phyloP scores from a whole-genome alignment of 176 grass and related monocot species.

The Eragrostis curvula region DNA sequence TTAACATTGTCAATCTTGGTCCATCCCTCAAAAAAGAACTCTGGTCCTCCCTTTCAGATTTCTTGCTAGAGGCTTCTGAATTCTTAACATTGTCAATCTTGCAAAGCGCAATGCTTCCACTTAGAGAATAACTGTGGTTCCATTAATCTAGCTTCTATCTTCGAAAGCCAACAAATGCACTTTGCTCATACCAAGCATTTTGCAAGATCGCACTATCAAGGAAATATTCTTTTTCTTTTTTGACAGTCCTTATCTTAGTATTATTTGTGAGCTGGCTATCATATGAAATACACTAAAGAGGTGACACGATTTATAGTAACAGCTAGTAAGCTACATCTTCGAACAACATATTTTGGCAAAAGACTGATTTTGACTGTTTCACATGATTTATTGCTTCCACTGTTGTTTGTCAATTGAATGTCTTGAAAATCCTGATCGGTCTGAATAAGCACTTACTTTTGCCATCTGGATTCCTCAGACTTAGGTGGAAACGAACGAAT shows the following conservation, averaged over 20 bases:
- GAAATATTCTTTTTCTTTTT: conserved; percentile 5
- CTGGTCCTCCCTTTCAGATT: background rate
- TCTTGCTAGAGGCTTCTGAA: background rate
- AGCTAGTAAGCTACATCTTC: background rate
- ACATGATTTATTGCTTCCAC: background rate
- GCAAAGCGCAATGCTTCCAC: background rate
- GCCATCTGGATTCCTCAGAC: background rate
- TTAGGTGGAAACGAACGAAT: background rate
- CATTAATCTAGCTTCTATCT: background rate
- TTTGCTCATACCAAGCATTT: no score
- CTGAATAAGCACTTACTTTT: background rate
- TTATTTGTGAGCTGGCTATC: background rate
- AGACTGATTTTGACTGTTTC: background rate
- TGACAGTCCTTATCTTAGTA: background rate
- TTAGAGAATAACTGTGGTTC: background rate
- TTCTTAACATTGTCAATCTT: background rate
- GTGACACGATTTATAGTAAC: background rate
- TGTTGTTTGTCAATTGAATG: background rate
- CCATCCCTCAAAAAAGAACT: no score
- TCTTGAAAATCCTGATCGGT: background rate
- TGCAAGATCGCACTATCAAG: background rate
- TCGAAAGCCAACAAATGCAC: no score
- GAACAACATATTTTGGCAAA: background rate
- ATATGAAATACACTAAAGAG: background rate
- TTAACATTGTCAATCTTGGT: background rate